phyloP scores from a whole-genome alignment of 2,329 filamentous ascomycete genomes.

The Fusarium sp. region DNA sequence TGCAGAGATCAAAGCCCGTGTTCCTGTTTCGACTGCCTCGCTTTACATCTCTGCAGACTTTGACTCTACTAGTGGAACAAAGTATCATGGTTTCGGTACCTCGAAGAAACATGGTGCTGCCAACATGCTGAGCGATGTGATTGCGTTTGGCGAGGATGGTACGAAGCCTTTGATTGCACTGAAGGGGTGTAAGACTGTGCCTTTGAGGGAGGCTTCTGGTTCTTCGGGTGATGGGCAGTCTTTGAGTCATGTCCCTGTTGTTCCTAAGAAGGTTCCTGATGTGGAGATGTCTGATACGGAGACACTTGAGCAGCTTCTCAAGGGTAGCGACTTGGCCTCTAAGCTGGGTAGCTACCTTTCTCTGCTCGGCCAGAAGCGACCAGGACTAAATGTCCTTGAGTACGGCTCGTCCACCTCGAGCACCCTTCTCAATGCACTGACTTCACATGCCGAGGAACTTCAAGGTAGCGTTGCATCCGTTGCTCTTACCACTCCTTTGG shows the following conservation, averaged over 20 bases:
- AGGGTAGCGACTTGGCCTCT: not conserved
- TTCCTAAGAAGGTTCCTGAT: not conserved
- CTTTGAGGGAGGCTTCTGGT: not conserved
- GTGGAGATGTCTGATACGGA: not conserved
- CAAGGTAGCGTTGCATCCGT: not conserved
- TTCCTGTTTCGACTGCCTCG: not conserved
- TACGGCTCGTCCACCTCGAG: not conserved
- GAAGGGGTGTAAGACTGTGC: not conserved
- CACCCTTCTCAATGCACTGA: not conserved
- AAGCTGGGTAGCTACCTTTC: not conserved
- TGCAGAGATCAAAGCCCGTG: not conserved
- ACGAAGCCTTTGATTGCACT: not conserved
- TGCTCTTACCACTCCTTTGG: not conserved
- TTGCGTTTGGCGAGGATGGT: not conserved
- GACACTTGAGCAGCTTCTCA: not conserved
- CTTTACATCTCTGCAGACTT: constrained; percentile 1
- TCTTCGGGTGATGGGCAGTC: not conserved
- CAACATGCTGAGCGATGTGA: not conserved
- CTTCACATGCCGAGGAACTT: not conserved
- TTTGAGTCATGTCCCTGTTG: not conserved
- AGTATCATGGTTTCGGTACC: not conserved
- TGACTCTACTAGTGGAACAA: not conserved
- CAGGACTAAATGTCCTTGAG: not conserved
- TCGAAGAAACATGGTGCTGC: not conserved
- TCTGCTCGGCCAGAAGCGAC: not conserved